phyloP scores from a whole-genome alignment of 2,329 filamentous ascomycete species.

The Geosmithia putterillii region DNA sequence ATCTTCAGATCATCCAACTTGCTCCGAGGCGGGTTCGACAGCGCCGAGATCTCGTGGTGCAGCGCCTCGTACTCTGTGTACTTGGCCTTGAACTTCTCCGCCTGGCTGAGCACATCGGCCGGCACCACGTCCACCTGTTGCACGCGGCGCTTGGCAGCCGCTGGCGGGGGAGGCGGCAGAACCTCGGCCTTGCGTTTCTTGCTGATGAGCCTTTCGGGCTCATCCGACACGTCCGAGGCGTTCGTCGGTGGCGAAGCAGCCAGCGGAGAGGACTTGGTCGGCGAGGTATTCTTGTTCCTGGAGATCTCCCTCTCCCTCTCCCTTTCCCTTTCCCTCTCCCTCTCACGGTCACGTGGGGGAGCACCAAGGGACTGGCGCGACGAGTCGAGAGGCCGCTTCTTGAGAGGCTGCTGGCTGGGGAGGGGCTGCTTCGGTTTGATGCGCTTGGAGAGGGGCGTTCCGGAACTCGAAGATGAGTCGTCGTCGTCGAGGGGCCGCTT shows the following conservation, averaged over 20 bases:
- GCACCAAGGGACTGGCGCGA: slow-evolving; percentile 33
- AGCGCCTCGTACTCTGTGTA: slow-evolving; percentile 46
- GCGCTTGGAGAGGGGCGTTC: slow-evolving; percentile 45
- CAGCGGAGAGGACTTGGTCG: slow-evolving; percentile 50
- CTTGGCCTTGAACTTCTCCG: slow-evolving; percentile 39
- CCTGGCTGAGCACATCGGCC: slow-evolving; percentile 36
- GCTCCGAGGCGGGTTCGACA: slow-evolving; percentile 36
- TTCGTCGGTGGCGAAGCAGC: slow-evolving; percentile 56
- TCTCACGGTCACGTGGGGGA: too few relatives aligned
- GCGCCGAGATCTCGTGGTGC: slow-evolving; percentile 38
- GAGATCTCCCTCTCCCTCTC: too few relatives aligned
- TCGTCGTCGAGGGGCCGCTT: slow-evolving; percentile 42
- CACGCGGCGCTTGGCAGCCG: slow-evolving; percentile 4
- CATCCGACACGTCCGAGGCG: slow-evolving; percentile 46
- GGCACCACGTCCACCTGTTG: slow-evolving; percentile 4
- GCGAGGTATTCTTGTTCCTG: slow-evolving; percentile 42
- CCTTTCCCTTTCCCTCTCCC: too few relatives aligned
- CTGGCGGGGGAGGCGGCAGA: too few relatives aligned
- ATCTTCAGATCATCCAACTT: slow-evolving; percentile 37
- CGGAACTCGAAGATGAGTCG: slow-evolving; percentile 48
- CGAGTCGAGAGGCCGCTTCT: slow-evolving; percentile 32
- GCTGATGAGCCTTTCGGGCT: slow-evolving; percentile 10
- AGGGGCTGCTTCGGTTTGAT: slow-evolving; percentile 34
- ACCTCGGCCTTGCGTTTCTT: slow-evolving; percentile 31
- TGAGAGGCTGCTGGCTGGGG: slow-evolving; percentile 12